Conservation (phyloP, 225 moss, liverwort and hornwort genomes). For the Polytrichum commune region DNA sequence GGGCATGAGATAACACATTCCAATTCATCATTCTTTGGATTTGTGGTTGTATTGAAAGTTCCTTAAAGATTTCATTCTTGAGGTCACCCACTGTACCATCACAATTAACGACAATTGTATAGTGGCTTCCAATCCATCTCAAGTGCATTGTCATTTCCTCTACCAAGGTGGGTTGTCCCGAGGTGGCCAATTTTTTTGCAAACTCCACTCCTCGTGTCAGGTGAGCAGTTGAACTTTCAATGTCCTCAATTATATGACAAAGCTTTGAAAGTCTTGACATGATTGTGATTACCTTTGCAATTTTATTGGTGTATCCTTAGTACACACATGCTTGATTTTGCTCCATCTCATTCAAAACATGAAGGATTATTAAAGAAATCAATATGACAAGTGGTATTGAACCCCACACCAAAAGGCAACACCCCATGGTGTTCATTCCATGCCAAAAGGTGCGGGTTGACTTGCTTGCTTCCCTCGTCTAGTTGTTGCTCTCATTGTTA, state of each 20-base stretch:
- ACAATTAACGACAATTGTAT: constrained; percentile 22
- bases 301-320: neutral
- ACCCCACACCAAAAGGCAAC: no score
- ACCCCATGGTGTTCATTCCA: no score
- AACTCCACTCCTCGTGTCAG: constrained; percentile 24
- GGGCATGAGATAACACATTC: constrained; percentile 35
- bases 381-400: no score
- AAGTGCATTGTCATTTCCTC: constrained; percentile 60
- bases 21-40: constrained; percentile 43
- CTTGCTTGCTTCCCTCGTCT: no score
- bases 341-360: no score
- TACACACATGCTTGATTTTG: no score
- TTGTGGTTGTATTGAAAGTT: constrained; percentile 34
- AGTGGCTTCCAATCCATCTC: constrained; percentile 52
- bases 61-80: constrained; percentile 24
- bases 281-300: neutral
- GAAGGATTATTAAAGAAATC: no score
- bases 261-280: constrained; percentile 47
- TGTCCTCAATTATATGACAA: constrained; percentile 44
- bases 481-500: no score
- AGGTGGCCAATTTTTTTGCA: constrained; percentile 26
- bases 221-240: constrained; percentile 26
- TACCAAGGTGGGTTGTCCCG: neutral
- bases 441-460: no score
- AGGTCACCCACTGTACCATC: constrained; percentile 36